Evolutionary conservation across 768 basidiomycete genomes (phyloP).

Genomic region (Xerocomellus dryophilus): DNA sequence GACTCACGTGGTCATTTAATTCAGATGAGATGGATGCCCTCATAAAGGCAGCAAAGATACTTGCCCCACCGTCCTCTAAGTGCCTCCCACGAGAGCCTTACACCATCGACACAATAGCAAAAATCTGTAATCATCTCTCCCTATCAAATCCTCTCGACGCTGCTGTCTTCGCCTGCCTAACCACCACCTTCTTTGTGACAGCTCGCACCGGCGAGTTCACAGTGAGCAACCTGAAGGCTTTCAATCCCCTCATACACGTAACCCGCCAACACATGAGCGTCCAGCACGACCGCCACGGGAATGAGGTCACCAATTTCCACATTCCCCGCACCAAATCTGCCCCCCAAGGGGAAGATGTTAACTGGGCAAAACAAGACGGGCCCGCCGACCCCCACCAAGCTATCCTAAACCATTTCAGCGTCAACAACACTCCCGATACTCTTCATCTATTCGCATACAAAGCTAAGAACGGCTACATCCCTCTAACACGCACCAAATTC

Average conservation of each 20-base stretch:
- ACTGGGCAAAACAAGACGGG: conserved; percentile 32
- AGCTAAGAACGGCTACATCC: not conserved
- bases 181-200: conserved; percentile 36
- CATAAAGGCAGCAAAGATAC: conserved; percentile 11
- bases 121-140: not conserved
- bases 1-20: conserved; percentile 12
- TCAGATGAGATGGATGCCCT: conserved; percentile 12
- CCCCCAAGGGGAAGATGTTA: conserved; percentile 32
- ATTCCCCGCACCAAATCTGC: conserved; percentile 15
- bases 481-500: conserved; percentile 31
- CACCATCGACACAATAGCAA: conserved; percentile 9
- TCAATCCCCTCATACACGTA: conserved; percentile 31
- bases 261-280: conserved; percentile 21
- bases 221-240: conserved; percentile 29
- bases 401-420: conserved; percentile 25
- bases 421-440: conserved; percentile 29
- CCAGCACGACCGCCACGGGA: conserved; percentile 24
- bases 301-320: conserved; percentile 4
- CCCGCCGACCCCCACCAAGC: conserved; percentile 24
- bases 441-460: conserved; percentile 33
- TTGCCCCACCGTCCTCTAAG: conserved; percentile 17
- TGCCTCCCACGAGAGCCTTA: not conserved
- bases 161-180: conserved; percentile 38
- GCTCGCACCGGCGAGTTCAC: conserved; percentile 40
- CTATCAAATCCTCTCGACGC: conserved; percentile 29